Evolutionary conservation across 1,139 yeast genomes (phyloP).

Genomic region (Kodamaea plutei): DNA sequence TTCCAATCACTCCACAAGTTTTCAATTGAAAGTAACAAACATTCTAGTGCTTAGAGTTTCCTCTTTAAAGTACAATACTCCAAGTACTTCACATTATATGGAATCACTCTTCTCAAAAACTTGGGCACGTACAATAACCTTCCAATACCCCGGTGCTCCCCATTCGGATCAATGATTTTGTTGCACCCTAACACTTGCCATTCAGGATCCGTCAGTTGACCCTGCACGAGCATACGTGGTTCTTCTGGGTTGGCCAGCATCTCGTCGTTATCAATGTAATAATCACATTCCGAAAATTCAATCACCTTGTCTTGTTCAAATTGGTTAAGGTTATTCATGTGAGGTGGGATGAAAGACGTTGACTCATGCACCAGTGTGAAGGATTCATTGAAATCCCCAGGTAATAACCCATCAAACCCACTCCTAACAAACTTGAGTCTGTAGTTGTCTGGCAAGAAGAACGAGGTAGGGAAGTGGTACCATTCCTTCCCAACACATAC

Average conservation of each 20-base stretch:
- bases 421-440: slow-evolving; percentile 66
- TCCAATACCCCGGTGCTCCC: slow-evolving; percentile 39
- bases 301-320: slow-evolving; percentile 53
- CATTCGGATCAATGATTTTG: slow-evolving; percentile 46
- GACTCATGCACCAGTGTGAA: slow-evolving; percentile 17
- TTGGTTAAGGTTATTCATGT: slow-evolving; percentile 70
- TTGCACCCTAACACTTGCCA: slow-evolving; percentile 46
- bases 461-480: slow-evolving; percentile 89
- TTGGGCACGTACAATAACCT: slow-evolving; percentile 45
- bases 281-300: slow-evolving; percentile 48
- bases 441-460: slow-evolving; percentile 60
- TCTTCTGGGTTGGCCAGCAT: slow-evolving; percentile 30
- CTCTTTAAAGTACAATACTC: slow-evolving; percentile 40
- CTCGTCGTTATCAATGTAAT: slow-evolving; percentile 52
- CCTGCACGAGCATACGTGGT: slow-evolving; percentile 15
- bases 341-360: slow-evolving; percentile 46
- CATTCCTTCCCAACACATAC: slow-evolving; percentile 92
- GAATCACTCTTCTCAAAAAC: slow-evolving; percentile 18
- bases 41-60: no score
- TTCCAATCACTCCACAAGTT: no score
- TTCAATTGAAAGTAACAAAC: no score
- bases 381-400: slow-evolving; percentile 73
- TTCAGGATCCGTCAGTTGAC: slow-evolving; percentile 12
- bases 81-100: slow-evolving; percentile 35
- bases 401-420: slow-evolving; percentile 83